Evolutionary conservation across 768 basidiomycete genomes (phyloP).

Genomic region (Paxillus rubicundulus): DNA sequence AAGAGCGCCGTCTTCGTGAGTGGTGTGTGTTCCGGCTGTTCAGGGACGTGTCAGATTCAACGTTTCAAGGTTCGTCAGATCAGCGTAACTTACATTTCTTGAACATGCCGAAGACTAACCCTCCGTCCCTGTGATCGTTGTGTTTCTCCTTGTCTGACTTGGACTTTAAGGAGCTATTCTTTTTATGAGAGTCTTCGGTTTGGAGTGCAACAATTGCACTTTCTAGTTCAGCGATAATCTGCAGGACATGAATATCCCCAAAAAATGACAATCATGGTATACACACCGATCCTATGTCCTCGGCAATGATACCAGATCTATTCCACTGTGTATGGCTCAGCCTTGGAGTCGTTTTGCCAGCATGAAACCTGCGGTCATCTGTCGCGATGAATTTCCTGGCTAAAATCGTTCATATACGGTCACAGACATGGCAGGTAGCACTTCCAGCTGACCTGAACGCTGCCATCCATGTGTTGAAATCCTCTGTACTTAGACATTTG

Average conservation of each 20-base stretch:
- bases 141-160: slow-evolving; percentile 48
- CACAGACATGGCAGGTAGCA: slow-evolving; percentile 1
- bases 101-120: slow-evolving; percentile 55
- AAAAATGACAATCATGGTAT: slow-evolving; percentile 1
- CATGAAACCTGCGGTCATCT: slow-evolving; percentile 36
- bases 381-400: slow-evolving; percentile 59
- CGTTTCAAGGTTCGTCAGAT: background rate
- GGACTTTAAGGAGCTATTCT: slow-evolving; percentile 28
- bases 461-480: slow-evolving; percentile 73
- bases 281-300: slow-evolving; percentile 67
- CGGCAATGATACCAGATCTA: slow-evolving; percentile 51
- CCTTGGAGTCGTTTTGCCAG: slow-evolving; percentile 37
- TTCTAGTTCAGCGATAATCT: slow-evolving; percentile 65
- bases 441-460: slow-evolving; percentile 58
- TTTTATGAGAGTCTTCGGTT: slow-evolving; percentile 40
- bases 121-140: slow-evolving; percentile 31
- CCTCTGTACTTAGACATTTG: slow-evolving; percentile 67
- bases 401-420: slow-evolving; percentile 17
- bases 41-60: slow-evolving; percentile 3
- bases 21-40: slow-evolving; percentile 18
- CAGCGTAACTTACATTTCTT: slow-evolving; percentile 47
- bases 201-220: slow-evolving; percentile 44
- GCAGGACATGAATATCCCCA: slow-evolving; percentile 1
- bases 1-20: slow-evolving; percentile 29
- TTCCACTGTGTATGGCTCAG: slow-evolving; percentile 45